Evolutionary conservation across 169 alveolate genomes (phyloP).

Genomic region (Amoebophrya sp.): DNA sequence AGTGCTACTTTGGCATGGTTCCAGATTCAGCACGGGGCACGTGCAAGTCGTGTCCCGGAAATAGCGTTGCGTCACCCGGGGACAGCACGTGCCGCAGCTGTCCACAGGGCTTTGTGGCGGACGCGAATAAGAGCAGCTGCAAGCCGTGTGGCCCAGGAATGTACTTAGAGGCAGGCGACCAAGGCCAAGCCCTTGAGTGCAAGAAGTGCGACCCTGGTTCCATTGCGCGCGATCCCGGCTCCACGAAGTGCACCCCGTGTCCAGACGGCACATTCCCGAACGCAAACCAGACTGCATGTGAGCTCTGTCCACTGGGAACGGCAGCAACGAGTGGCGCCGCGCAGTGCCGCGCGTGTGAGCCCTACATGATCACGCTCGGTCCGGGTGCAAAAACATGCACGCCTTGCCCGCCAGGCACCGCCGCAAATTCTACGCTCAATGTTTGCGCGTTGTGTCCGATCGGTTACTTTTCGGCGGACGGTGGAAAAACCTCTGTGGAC

Average conservation of each 20-base stretch:
- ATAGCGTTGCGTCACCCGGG: neutral
- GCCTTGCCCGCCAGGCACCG: no score
- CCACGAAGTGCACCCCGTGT: neutral
- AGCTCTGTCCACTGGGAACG: no score
- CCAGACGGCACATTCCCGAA: neutral
- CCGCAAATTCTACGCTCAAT: no score
- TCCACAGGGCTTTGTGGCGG: neutral
- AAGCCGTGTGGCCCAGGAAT: neutral
- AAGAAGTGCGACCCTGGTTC: neutral
- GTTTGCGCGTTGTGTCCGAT: no score
- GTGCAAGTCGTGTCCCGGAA: neutral
- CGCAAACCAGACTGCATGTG: neutral
- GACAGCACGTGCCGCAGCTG: neutral
- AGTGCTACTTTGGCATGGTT: neutral
- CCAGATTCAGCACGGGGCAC: neutral
- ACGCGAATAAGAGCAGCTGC: neutral
- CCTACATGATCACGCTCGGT: no score
- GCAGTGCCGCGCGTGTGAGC: no score
- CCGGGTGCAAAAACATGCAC: no score
- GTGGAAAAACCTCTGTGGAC: no score
- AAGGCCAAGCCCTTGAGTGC: neutral
- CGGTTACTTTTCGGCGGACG: no score
- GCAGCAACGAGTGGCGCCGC: no score
- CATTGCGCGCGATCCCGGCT: no score
- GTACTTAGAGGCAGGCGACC: no score